Conservation (phyloP, 257 asterid species). For the Anisodus tanguticus region DNA sequence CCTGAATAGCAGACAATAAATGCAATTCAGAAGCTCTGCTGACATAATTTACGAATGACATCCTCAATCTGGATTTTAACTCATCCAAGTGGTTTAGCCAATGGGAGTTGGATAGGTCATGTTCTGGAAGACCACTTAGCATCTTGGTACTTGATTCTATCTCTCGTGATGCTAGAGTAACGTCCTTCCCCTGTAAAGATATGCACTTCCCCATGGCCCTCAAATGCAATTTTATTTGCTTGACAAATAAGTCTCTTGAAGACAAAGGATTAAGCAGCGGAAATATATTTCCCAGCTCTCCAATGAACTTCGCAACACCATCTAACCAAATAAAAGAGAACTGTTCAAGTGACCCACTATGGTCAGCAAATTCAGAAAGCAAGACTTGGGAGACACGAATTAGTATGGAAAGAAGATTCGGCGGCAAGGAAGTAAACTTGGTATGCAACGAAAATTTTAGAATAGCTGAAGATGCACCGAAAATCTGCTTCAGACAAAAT, state of each 20-base stretch:
- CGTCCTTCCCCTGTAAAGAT: slow-evolving; percentile 71
- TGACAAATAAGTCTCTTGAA: slow-evolving; percentile 61
- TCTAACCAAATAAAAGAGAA: slow-evolving; percentile 61
- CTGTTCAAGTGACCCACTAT: slow-evolving; percentile 46
- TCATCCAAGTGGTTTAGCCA: slow-evolving; percentile 53
- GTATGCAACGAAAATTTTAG: slow-evolving; percentile 61
- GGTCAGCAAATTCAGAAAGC: slow-evolving; percentile 63
- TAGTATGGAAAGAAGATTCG: slow-evolving; percentile 55
- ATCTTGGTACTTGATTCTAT: slow-evolving; percentile 52
- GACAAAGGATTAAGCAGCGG: slow-evolving; percentile 56
- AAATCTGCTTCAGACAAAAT: slow-evolving; percentile 68
- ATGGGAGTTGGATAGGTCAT: slow-evolving; percentile 36
- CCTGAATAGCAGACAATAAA: slow-evolving; percentile 63
- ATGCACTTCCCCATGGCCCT: slow-evolving; percentile 87
- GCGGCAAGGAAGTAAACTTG: slow-evolving; percentile 48
- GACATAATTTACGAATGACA: slow-evolving; percentile 61
- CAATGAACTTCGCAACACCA: slow-evolving; percentile 75
- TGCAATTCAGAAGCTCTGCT: slow-evolving; percentile 72
- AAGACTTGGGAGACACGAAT: slow-evolving; percentile 59
- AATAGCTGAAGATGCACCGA: slow-evolving; percentile 77
- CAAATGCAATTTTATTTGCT: slow-evolving; percentile 72
- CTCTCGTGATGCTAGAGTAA: slow-evolving; percentile 69
- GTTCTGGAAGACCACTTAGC: slow-evolving; percentile 43
- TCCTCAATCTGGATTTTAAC: slow-evolving; percentile 63
- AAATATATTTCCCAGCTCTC: slow-evolving; percentile 73